phyloP scores from a whole-genome alignment of 352 stramenopile genomes.

The Saprolegnia diclina region DNA sequence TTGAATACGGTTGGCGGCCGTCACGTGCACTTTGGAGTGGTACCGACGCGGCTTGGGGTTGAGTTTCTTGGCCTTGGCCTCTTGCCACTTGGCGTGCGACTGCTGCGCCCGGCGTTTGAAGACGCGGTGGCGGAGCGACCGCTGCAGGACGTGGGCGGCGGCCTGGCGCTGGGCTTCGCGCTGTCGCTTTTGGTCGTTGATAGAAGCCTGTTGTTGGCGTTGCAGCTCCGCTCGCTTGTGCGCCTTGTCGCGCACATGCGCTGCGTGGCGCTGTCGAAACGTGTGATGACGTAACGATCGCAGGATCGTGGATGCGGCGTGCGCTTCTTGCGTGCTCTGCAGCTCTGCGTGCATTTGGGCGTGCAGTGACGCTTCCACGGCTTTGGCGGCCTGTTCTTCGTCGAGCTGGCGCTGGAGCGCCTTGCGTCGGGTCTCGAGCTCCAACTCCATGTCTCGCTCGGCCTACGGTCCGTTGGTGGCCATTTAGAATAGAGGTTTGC shows the following conservation, averaged over 20 bases:
- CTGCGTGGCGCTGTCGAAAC: background rate
- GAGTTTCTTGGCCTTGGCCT: background rate
- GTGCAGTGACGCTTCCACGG: background rate
- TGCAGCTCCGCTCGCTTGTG: no score
- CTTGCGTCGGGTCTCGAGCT: slow-evolving; percentile 7
- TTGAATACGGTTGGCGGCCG: slow-evolving; percentile 8
- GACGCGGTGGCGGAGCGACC: background rate
- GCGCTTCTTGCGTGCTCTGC: background rate
- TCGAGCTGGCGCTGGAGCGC: background rate
- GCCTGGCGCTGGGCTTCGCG: background rate
- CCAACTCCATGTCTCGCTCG: slow-evolving; percentile 14
- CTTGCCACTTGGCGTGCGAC: background rate
- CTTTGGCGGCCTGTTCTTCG: background rate
- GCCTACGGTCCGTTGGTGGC: slow-evolving; percentile 1
- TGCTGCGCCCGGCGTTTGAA: background rate
- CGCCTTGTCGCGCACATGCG: no score
- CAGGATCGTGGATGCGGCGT: background rate
- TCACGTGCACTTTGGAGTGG: slow-evolving; percentile 11
- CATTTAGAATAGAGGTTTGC: background rate
- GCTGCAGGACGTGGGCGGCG: background rate
- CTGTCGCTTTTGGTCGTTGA: background rate
- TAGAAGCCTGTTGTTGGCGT: no score
- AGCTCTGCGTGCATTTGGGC: background rate
- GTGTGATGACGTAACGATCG: background rate
- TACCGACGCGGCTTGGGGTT: background rate